phyloP scores from a whole-genome alignment of 352 stramenopile genomes.

The Blastocystis hominis region DNA sequence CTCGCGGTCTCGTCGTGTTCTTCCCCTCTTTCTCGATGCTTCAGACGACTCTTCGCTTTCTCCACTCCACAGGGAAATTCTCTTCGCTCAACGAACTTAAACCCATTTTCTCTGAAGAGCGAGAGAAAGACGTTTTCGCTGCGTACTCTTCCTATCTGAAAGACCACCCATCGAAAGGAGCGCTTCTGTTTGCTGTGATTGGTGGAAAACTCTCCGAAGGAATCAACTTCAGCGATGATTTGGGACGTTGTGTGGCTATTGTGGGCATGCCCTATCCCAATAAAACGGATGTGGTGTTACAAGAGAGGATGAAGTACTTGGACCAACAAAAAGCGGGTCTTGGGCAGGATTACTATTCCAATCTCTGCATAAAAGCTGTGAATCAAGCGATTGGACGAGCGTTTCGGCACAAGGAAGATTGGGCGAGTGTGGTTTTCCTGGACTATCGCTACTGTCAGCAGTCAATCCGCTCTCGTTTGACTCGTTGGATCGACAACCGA shows the following conservation, averaged over 20 bases:
- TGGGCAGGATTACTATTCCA: conserved; percentile 85
- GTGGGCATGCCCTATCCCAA: conserved; percentile 95
- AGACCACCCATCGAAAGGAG: conserved; percentile 62
- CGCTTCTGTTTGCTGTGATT: conserved; percentile 87
- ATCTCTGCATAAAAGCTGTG: conserved; percentile 93
- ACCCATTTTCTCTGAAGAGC: conserved; percentile 82
- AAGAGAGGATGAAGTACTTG: conserved; percentile 89
- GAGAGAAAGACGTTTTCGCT: conserved; percentile 78
- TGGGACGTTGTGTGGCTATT: conserved; percentile 89
- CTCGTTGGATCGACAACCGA: conserved; percentile 29
- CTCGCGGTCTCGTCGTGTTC: conserved; percentile 89
- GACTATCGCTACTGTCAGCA: conserved; percentile 78
- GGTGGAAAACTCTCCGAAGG: conserved; percentile 97
- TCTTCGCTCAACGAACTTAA: conserved; percentile 78
- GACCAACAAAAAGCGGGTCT: conserved; percentile 66
- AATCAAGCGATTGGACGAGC: conserved; percentile 96
- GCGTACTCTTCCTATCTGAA: conserved; percentile 71
- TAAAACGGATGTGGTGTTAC: conserved; percentile 82
- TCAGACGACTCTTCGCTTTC: conserved; percentile 74
- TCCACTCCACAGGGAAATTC: conserved; percentile 72
- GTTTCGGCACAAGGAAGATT: conserved; percentile 92
- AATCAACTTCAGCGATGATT: conserved; percentile 97
- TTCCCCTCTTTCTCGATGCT: conserved; percentile 92
- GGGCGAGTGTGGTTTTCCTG: conserved; percentile 85
- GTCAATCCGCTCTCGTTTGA: background rate